These are phyloP conservation scores for Fusarium caatingaense DNA, from an alignment of 2,329 filamentous ascomycete genomes.

Conservation along the genomic window DNA sequence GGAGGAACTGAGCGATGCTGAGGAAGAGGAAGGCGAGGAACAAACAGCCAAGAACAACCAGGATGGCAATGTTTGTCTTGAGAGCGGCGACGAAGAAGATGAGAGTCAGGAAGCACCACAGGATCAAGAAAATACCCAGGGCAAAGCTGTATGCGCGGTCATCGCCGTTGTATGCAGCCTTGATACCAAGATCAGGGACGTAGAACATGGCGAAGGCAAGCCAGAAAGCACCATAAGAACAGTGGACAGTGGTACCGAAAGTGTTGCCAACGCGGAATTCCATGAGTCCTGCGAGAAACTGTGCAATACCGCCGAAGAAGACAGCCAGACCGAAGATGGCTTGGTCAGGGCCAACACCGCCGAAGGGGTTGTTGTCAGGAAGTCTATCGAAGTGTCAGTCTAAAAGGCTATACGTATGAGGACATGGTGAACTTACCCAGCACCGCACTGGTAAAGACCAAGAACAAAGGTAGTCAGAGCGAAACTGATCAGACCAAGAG, in stretches of 20 bases:
- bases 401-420: accelerated
- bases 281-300: conserved; percentile 73
- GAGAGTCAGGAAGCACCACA: conserved; percentile 70
- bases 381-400: conserved; percentile 42
- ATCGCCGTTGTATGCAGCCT: conserved; percentile 55
- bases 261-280: conserved; percentile 68
- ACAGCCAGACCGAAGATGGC: conserved; percentile 53
- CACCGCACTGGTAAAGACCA: conserved; percentile 59
- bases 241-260: conserved; percentile 70
- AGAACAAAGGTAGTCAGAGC: conserved; percentile 74
- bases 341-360: conserved; percentile 51
- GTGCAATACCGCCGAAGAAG: conserved; percentile 73
- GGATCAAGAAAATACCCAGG: conserved; percentile 68
- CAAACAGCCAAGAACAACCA: conserved; percentile 68
- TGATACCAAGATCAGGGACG: conserved; percentile 63
- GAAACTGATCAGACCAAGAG: conserved; percentile 71
- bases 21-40: conserved; percentile 69
- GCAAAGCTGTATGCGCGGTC: conserved; percentile 59
- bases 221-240: conserved; percentile 72
- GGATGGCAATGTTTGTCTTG: conserved; percentile 68
- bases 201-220: conserved; percentile 69
- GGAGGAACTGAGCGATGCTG: conserved; percentile 65
- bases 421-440: conserved; percentile 58
- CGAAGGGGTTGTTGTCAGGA: conserved; percentile 50
- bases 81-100: conserved; percentile 67